Evolutionary conservation across 2,329 filamentous ascomycete genomes (phyloP).

Genomic region (Berkeleyomyces basicola): DNA sequence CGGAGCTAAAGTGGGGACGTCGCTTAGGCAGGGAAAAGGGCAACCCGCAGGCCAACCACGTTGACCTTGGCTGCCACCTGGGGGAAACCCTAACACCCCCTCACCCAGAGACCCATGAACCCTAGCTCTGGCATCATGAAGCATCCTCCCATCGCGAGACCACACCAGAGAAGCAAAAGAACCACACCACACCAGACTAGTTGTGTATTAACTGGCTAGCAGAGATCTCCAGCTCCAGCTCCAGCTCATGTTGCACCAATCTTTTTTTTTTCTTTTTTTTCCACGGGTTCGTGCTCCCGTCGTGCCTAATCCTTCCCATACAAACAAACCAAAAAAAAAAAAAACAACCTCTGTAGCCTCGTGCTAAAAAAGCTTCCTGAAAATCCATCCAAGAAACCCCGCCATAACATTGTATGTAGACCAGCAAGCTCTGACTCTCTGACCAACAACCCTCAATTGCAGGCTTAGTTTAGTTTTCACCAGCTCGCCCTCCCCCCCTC

Average conservation of each 20-base stretch:
- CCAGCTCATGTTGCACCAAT: background rate
- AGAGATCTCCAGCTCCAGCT: background rate
- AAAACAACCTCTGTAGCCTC: background rate
- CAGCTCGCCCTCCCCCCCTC: no score
- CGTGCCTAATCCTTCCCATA: background rate
- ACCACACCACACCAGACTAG: no score
- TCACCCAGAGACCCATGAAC: background rate
- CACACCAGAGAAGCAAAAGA: no score
- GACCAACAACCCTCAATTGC: background rate
- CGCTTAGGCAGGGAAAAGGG: background rate
- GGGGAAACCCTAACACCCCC: background rate
- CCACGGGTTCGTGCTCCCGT: background rate
- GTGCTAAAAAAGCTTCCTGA: background rate
- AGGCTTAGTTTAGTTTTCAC: no score
- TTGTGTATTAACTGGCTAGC: background rate
- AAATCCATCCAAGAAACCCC: background rate
- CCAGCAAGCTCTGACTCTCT: background rate
- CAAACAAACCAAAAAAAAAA: background rate
- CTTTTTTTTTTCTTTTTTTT: background rate
- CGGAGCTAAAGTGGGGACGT: background rate
- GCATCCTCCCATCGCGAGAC: no score
- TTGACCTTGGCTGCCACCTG: background rate
- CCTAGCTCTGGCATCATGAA: no score
- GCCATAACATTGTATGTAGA: background rate
- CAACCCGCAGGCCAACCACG: background rate